These are phyloP conservation scores for Penicillium parvum DNA, from an alignment of 495 filamentous ascomycete genomes.

Conservation along the genomic window DNA sequence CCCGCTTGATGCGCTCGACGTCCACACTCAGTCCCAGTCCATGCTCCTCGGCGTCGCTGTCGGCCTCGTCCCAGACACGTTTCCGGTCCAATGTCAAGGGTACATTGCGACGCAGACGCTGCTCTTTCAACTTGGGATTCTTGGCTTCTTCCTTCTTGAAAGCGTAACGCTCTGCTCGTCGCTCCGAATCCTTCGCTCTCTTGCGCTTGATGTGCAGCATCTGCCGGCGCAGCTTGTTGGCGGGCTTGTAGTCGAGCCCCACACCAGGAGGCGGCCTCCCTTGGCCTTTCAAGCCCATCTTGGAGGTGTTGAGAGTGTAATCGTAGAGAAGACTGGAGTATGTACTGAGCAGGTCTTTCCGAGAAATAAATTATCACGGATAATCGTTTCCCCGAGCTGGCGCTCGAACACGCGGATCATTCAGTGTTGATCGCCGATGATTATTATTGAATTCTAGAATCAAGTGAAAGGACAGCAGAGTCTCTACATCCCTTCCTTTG, in stretches of 20 bases:
- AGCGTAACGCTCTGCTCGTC: slow-evolving; percentile 70
- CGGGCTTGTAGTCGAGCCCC: slow-evolving; percentile 20
- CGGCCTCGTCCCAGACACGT: slow-evolving; percentile 89
- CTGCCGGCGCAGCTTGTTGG: slow-evolving; percentile 74
- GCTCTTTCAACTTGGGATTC: slow-evolving; percentile 68
- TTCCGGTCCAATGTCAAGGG: slow-evolving; percentile 84
- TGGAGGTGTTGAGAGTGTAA: slow-evolving; percentile 5
- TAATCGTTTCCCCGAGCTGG: slow-evolving; percentile 16
- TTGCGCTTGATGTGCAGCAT: slow-evolving; percentile 74
- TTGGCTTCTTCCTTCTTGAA: slow-evolving; percentile 79
- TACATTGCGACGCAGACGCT: slow-evolving; percentile 70
- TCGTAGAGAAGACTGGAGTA: not conserved
- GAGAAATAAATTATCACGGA: slow-evolving; percentile 31
- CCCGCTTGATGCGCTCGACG: slow-evolving; percentile 68
- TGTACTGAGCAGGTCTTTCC: slow-evolving; percentile 1
- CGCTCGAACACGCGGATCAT: slow-evolving; percentile 6
- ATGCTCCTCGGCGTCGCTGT: slow-evolving; percentile 58
- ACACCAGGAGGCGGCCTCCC: slow-evolving; percentile 27
- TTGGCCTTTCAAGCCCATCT: slow-evolving; percentile 24
- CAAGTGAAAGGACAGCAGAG: slow-evolving; percentile 6
- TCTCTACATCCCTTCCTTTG: slow-evolving; percentile 6
- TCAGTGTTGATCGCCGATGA: slow-evolving; percentile 11
- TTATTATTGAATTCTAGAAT: slow-evolving; percentile 1
- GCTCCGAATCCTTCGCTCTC: slow-evolving; percentile 61
- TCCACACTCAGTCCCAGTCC: slow-evolving; percentile 70